Base-by-base conservation (phyloP, 768 basidiomycete species). In the Cystobasidium ongulense region DNA sequence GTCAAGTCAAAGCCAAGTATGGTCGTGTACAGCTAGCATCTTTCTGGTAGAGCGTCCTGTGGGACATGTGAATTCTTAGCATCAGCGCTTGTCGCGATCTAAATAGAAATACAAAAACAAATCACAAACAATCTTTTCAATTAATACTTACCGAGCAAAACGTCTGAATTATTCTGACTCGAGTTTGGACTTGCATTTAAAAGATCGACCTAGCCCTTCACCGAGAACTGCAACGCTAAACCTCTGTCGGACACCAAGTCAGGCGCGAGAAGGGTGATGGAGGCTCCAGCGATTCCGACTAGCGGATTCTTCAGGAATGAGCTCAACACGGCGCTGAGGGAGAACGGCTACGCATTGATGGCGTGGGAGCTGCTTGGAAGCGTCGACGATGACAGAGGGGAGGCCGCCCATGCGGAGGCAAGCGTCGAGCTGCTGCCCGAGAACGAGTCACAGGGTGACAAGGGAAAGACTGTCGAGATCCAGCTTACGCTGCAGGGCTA, bases 291-390 rank as follows among this genome's bases (percentile, higher is more conserved):
- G 21, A 35, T 15, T 18, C 52, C 54, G 21, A 57, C 68, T 11
- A 71, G 68, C 29, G 33, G 23, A 15, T 71, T 71, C 54, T 71
- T 71, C 35, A 31, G 33, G n/a, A 15, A 39, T 53, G 68, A 71
- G 53, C 50, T 71, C 7, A 23, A 18, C 13, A 1, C 46, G n/a
- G 68, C 68, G 29, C 68, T 71, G 1, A 1, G 18, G 53, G 68
- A 71, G 53, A 54, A 54, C 35, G 68, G 68, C 21, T 71, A 53
- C 31, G 68, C 50, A 1, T 53, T 71, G n/a, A 36, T 46, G 33
- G 33, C 33, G 27, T 71, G 68, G 68, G 68, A 71, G 68, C 7
- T 71, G 29, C 33, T 31, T 17, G 53, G 29, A 35, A n/a, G n/a
- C n/a, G 35, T 8, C 53, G 35, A 36, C 7, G 52, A 39, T 1